Evolutionary conservation across 2,329 filamentous ascomycete genomes (phyloP).

Genomic region (Exserohilum rostratum): DNA sequence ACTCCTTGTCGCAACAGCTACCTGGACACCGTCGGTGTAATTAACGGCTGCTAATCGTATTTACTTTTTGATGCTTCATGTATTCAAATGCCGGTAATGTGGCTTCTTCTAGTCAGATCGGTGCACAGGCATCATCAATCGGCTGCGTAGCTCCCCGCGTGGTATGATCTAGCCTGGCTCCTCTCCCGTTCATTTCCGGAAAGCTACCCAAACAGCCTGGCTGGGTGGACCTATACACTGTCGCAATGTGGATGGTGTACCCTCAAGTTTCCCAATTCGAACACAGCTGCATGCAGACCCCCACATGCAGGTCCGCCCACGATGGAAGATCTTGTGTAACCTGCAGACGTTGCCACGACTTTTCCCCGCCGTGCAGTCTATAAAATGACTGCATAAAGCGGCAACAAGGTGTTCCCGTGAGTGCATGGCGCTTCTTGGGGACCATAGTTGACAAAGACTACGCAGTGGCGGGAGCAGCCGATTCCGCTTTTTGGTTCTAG

Average conservation of each 20-base stretch:
- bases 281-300: constrained; percentile 1
- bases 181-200: constrained; percentile 3
- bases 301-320: background rate
- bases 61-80: constrained; percentile 1
- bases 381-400: background rate
- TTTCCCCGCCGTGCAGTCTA: background rate
- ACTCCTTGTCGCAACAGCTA: background rate
- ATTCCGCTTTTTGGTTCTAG: background rate
- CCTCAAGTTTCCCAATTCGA: constrained; percentile 3
- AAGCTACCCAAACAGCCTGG: background rate
- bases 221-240: background rate
- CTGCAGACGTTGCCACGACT: background rate
- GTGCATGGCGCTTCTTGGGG: background rate
- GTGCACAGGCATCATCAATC: background rate
- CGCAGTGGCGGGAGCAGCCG: constrained; percentile 7
- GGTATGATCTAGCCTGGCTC: background rate
- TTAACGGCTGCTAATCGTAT: background rate
- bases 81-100: background rate
- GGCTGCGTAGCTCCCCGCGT: background rate
- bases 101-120: background rate
- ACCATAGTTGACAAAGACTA: constrained; percentile 6
- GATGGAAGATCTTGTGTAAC: background rate
- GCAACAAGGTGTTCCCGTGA: background rate
- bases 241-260: background rate
- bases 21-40: background rate